Conservation (phyloP, 441 rosid genomes). For the Geranium incanum region DNA sequence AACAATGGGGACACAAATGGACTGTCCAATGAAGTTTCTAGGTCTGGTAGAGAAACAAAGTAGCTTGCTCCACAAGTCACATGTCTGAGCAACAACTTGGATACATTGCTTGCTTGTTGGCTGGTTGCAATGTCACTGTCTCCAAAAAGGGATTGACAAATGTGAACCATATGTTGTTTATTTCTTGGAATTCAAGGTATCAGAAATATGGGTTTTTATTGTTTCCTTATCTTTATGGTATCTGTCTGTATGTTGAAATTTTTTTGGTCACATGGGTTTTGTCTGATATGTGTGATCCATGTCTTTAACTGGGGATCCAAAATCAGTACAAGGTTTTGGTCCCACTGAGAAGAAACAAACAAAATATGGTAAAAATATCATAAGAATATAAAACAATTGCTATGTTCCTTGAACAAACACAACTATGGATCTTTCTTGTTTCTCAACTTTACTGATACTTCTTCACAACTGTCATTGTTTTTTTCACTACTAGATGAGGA, state of each 20-base stretch:
- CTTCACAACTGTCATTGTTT: neutral
- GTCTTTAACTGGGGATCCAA: slow-evolving; percentile 4
- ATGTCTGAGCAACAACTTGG: neutral
- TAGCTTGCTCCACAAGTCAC: neutral
- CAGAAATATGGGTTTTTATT: too few species aligned
- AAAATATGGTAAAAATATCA: neutral
- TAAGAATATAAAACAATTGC: neutral
- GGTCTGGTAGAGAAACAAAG: neutral
- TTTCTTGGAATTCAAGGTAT: neutral
- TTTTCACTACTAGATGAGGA: neutral
- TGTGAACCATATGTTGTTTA: neutral
- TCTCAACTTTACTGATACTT: too few species aligned
- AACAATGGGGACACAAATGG: too few species aligned
- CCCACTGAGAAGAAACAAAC: neutral
- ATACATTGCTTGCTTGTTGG: neutral
- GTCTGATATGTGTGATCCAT: neutral
- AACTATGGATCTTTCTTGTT: too few species aligned
- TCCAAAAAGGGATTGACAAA: neutral
- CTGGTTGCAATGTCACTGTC: neutral
- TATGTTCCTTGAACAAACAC: neutral
- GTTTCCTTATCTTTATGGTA: slow-evolving; percentile 2
- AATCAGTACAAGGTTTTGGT: neutral
- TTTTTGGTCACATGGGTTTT: neutral
- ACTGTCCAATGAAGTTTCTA: neutral
- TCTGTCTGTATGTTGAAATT: neutral